Evolutionary conservation across 1,284 basidiomycete genomes (phyloP).

Genomic region (Phenoliferia sp.): DNA sequence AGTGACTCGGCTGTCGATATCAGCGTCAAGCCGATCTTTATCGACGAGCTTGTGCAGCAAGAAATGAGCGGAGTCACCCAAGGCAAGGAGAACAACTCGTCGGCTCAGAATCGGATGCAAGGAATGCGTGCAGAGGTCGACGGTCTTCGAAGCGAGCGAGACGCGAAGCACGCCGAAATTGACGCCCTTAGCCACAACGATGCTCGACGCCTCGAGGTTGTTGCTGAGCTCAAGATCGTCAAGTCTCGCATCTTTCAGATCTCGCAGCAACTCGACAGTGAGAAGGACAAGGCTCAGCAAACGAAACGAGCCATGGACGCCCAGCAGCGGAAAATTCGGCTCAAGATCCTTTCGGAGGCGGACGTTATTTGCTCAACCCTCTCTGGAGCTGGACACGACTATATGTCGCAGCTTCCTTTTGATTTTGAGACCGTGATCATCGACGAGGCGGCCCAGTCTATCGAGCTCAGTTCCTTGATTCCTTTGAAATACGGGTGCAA

Average conservation of each 20-base stretch:
- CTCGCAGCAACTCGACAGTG: constrained; percentile 65
- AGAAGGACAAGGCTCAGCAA: constrained; percentile 69
- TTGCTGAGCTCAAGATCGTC: constrained; percentile 50
- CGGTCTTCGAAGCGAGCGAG: constrained; percentile 55
- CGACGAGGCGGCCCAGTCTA: constrained; percentile 96
- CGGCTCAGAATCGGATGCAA: constrained; percentile 48
- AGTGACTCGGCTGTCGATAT: constrained; percentile 71
- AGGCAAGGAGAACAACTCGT: constrained; percentile 40
- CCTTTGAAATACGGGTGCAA: constrained; percentile 84
- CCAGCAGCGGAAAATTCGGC: constrained; percentile 62
- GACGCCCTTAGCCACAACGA: constrained; percentile 35
- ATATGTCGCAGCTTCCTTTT: constrained; percentile 61
- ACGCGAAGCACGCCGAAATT: constrained; percentile 62
- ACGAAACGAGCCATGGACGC: constrained; percentile 68
- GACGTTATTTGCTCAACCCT: constrained; percentile 94
- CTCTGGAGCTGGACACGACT: constrained; percentile 87
- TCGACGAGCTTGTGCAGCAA: constrained; percentile 82
- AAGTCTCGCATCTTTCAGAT: constrained; percentile 59
- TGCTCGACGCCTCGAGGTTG: constrained; percentile 52
- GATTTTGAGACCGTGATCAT: constrained; percentile 96
- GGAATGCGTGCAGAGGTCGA: constrained; percentile 53
- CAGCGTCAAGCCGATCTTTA: constrained; percentile 77
- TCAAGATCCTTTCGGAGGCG: constrained; percentile 75
- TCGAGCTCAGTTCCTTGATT: constrained; percentile 94
- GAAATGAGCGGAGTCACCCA: constrained; percentile 29